Base-by-base conservation (phyloP, 352 stramenopile species). In the Phytophthora cactorum region DNA sequence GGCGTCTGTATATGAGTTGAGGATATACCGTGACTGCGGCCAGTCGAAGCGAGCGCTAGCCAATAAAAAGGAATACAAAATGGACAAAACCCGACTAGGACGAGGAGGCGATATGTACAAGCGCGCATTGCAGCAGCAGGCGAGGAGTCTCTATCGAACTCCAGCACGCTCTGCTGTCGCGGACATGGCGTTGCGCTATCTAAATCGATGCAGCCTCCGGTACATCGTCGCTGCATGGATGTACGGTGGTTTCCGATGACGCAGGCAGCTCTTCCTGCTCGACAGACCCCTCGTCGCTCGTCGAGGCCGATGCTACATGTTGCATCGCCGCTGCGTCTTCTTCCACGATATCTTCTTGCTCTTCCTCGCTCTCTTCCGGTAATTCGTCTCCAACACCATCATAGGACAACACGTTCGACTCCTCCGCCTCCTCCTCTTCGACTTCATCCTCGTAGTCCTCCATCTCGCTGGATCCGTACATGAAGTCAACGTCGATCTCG, bases 401-500 rank as follows among this genome's bases (percentile, higher is more conserved):
- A 22, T 76, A 56, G 2, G 65, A 49, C 25, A 77, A 46, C 0
- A 67, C 44, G 27, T 72, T 71, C 36, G 72, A 52, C 27, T 68
- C 59, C 5, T 80, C 59, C 27, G 68, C 59, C 1, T 80, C 65
- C 14, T 77, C 70, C 28, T 75, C 68, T 0, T 74, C 68, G 14
- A 22, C 22, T 22, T 22, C 22, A 22, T 77, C 78, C 8, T 77
- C 63, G 28, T 78, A 54, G n/a, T 77, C 67, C 9, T 82, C 70
- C 28, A 76, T 63, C 32, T 83, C 78, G 31, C 66, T 70, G 4
- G 83, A 63, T 5, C 80, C 83, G 52, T 91, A 93, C 59, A 95
- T 78, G 54, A 89, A 93, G 50, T 91, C 79, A 61, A 90, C 88
- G 67, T 95, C 87, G 22, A 88, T 82, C 63, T 92, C 87, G 56